Conservation (phyloP, 1,284 basidiomycete species). For the Athelia psychrophila region DNA sequence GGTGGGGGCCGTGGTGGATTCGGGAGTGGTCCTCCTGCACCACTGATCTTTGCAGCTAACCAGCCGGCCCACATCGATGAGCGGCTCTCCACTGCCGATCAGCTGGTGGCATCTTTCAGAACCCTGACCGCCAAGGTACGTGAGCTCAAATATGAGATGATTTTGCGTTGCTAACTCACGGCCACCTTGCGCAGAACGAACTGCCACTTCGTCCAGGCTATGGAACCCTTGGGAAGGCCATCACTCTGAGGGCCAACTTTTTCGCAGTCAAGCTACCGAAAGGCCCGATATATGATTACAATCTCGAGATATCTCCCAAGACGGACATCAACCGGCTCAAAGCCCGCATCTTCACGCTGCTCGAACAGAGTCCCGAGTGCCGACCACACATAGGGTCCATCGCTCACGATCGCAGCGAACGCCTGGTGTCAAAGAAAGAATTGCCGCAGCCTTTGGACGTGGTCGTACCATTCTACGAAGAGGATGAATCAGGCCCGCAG, state of each 20-base stretch:
- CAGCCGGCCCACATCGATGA: conserved; percentile 39
- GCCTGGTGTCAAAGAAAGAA: conserved; percentile 52
- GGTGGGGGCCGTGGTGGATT: conserved; percentile 18
- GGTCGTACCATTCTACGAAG: conserved; percentile 49
- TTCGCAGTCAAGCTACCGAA: conserved; percentile 54
- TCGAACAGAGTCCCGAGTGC: conserved; percentile 47
- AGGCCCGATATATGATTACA: conserved; percentile 57
- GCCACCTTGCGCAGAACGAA: conserved; percentile 28
- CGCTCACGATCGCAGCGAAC: conserved; percentile 60
- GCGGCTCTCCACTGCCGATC: conserved; percentile 36
- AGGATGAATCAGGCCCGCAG: conserved; percentile 43
- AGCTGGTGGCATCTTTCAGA: conserved; percentile 48
- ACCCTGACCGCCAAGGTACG: conserved; percentile 18
- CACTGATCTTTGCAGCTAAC: conserved; percentile 40
- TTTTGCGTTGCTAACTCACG: conserved; percentile 11
- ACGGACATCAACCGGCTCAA: conserved; percentile 45
- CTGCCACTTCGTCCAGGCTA: conserved; percentile 66
- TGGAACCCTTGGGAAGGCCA: conserved; percentile 52
- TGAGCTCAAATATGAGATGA: not conserved
- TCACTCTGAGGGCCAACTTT: conserved; percentile 65
- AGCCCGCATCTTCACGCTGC: conserved; percentile 52
- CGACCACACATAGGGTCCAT: conserved; percentile 40
- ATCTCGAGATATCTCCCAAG: conserved; percentile 51
- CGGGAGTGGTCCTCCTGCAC: conserved; percentile 25
- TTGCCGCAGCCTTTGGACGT: conserved; percentile 58